A percentile compares a stretch with the other conserved stretches of the same genome.
These are phyloP conservation scores for Aspergillus niger DNA, from an alignment of 2,329 filamentous ascomycete species.

Conservation along the genomic window DNA sequence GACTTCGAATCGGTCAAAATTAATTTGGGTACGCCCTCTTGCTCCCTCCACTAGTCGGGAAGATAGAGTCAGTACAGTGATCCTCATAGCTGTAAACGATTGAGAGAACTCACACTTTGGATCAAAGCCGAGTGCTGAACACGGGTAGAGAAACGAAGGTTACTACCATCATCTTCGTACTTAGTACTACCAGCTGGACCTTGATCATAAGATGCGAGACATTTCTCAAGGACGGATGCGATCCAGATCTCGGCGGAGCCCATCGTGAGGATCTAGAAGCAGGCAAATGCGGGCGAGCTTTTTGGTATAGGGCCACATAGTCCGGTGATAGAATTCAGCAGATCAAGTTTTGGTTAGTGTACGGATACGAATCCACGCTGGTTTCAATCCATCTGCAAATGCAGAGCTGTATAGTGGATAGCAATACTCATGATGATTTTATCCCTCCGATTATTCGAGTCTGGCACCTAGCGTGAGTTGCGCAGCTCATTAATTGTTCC, in stretches of 20 bases:
- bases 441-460: neutral
- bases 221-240: conserved; percentile 26
- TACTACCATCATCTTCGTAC: conserved; percentile 37
- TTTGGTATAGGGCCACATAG: conserved; percentile 2
- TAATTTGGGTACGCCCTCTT: conserved; percentile 19
- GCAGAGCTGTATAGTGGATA: neutral
- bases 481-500: neutral
- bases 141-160: conserved; percentile 31
- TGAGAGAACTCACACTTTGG: conserved; percentile 28
- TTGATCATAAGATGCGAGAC: conserved; percentile 24
- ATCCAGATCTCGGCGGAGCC: conserved; percentile 28
- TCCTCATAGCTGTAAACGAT: neutral
- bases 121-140: conserved; percentile 28
- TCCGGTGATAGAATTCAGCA: neutral
- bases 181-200: neutral
- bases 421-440: neutral
- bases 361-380: neutral
- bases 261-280: conserved; percentile 27
- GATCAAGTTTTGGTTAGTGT: neutral
- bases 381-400: neutral
- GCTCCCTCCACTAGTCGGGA: conserved; percentile 29
- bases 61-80: neutral
- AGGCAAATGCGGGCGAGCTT: neutral
- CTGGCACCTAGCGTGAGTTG: neutral
- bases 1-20: conserved; percentile 39